A percentile compares a stretch with the other conserved stretches of the same genome.
Conservation (phyloP, 106 monocot species). For the Phalaenopsis aphrodite region DNA sequence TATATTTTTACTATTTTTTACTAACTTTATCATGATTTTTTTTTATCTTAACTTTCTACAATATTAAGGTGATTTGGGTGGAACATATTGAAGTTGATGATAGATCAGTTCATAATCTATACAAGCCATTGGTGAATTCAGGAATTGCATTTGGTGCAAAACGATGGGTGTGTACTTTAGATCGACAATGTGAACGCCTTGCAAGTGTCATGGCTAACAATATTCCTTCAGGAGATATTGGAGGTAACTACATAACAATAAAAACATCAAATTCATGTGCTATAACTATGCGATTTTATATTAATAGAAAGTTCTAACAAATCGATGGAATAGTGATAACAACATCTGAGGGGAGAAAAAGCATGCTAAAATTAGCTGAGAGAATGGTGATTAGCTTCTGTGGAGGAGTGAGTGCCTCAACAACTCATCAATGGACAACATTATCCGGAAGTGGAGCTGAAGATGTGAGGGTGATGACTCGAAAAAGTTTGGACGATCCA, state of each 20-base stretch:
- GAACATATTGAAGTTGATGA: constrained; percentile 93
- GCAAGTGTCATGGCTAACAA: constrained; percentile 89
- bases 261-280: no score
- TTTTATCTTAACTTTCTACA: neutral
- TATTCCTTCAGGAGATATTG: constrained; percentile 67
- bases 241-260: constrained; percentile 23
- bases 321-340: constrained; percentile 45
- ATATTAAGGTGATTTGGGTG: constrained; percentile 75
- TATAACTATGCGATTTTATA: no score
- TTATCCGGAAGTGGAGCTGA: constrained; percentile 68
- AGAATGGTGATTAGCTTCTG: constrained; percentile 89
- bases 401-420: constrained; percentile 69
- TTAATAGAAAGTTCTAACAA: neutral
- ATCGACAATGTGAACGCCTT: constrained; percentile 81
- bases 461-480: constrained; percentile 81
- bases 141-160: constrained; percentile 92
- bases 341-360: constrained; percentile 62
- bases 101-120: constrained; percentile 75
- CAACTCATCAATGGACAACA: constrained; percentile 75
- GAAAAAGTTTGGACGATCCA: constrained; percentile 80
- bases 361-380: constrained; percentile 92
- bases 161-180: constrained; percentile 68
- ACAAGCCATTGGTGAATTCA: constrained; percentile 72
- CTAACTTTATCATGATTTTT: no score
- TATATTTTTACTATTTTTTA: neutral